Evolutionary conservation across 2,329 filamentous ascomycete species (phyloP).

Genomic region (Colletotrichum siamense): DNA sequence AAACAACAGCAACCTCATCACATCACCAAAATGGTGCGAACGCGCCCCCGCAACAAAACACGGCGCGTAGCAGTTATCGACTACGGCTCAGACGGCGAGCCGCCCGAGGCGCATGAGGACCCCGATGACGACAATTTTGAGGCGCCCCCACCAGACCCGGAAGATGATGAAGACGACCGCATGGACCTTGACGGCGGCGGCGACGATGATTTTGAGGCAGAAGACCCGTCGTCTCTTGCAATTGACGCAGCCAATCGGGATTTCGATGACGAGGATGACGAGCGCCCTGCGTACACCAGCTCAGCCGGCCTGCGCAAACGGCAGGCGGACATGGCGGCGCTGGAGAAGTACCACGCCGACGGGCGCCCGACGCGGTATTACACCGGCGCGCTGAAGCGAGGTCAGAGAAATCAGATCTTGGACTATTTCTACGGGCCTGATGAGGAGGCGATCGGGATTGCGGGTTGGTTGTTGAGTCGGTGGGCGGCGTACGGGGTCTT

Average conservation of each 20-base stretch:
- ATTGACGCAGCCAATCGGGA: slow-evolving; percentile 22
- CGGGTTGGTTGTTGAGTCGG: slow-evolving; percentile 27
- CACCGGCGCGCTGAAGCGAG: slow-evolving; percentile 37
- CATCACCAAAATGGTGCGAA: background rate
- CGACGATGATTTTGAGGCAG: slow-evolving; percentile 33
- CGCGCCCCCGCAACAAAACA: slow-evolving; percentile 13
- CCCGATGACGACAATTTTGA: slow-evolving; percentile 25
- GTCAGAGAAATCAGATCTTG: slow-evolving; percentile 25
- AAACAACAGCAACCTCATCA: background rate
- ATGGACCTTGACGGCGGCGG: slow-evolving; percentile 35
- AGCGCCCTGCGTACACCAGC: slow-evolving; percentile 28
- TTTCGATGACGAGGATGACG: slow-evolving; percentile 34
- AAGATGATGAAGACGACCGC: slow-evolving; percentile 34
- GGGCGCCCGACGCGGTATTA: slow-evolving; percentile 37
- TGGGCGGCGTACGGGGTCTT: slow-evolving; percentile 38
- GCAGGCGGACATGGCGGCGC: slow-evolving; percentile 6
- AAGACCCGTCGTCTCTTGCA: slow-evolving; percentile 34
- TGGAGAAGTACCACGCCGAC: slow-evolving; percentile 20
- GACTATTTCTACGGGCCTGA: slow-evolving; percentile 29
- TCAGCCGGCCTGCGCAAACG: slow-evolving; percentile 24
- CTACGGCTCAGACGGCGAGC: slow-evolving; percentile 14
- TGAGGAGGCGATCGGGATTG: slow-evolving; percentile 22
- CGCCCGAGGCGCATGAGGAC: slow-evolving; percentile 18
- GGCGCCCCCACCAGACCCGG: slow-evolving; percentile 22
- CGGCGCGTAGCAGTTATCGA: slow-evolving; percentile 3